A percentile compares a stretch with the other conserved stretches of the same genome.
Conservation (phyloP, 305 asterid species). For the Fraxinus paxiana region DNA sequence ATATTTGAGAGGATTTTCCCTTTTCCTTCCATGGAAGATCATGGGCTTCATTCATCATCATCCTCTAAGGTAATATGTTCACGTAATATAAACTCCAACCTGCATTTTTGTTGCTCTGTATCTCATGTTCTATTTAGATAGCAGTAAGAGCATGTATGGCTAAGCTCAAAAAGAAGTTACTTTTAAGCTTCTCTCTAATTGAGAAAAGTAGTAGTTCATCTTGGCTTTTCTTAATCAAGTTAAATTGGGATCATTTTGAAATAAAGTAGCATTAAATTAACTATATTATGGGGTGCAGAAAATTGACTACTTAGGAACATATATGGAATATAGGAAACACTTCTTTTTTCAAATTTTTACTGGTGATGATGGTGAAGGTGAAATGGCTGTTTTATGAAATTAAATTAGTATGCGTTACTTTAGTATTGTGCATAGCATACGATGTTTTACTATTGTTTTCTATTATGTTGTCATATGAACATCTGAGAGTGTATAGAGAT, state of each 20-base stretch:
- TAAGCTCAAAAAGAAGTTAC: neutral
- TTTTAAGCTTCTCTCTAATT: neutral
- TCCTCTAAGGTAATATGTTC: conserved; percentile 18
- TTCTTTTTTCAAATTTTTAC: neutral
- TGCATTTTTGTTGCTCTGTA: neutral
- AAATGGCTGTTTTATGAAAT: neutral
- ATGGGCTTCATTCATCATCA: conserved; percentile 21
- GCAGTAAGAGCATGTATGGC: neutral
- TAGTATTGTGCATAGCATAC: neutral
- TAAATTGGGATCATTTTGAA: neutral
- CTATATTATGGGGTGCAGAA: neutral
- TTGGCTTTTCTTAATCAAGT: neutral
- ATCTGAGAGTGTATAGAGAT: neutral
- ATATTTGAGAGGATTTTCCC: neutral
- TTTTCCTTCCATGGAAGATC: conserved; percentile 30
- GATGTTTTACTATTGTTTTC: neutral
- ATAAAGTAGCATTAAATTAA: neutral
- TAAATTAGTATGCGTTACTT: neutral
- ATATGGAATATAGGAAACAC: neutral
- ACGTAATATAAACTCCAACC: neutral
- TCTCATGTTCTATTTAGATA: neutral
- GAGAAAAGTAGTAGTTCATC: neutral
- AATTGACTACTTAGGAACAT: neutral
- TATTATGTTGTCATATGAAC: neutral
- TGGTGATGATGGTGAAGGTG: neutral